Conservation (phyloP, 2,329 filamentous ascomycete genomes). For the Mycocentrospora acerina region DNA sequence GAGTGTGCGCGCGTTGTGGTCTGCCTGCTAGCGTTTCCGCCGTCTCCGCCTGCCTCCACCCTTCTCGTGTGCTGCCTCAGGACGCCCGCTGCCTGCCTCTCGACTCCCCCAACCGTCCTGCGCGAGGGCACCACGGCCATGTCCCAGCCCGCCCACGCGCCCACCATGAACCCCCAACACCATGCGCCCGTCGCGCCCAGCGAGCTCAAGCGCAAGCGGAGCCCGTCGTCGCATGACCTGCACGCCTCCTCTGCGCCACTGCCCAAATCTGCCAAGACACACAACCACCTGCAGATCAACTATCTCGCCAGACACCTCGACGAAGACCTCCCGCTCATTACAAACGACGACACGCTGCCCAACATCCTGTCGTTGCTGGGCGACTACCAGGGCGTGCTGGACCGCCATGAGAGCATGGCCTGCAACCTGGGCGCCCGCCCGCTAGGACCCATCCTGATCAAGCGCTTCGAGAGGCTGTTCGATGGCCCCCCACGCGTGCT, state of each 20-base stretch:
- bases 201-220: slow-evolving; percentile 52
- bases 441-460: slow-evolving; percentile 78
- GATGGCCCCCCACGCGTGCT: slow-evolving; percentile 73
- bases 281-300: slow-evolving; percentile 66
- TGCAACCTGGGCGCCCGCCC: slow-evolving; percentile 82
- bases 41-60: slow-evolving; percentile 23
- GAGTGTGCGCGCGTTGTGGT: slow-evolving; percentile 5
- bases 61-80: slow-evolving; percentile 11
- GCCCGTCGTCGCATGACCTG: slow-evolving; percentile 41
- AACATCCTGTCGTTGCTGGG: slow-evolving; percentile 71
- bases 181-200: slow-evolving; percentile 21
- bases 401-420: slow-evolving; percentile 83
- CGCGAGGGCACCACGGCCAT: slow-evolving; percentile 23
- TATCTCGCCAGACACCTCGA: slow-evolving; percentile 65
- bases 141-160: slow-evolving; percentile 23
- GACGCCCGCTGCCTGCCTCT: slow-evolving; percentile 16
- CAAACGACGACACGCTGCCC: slow-evolving; percentile 68
- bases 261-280: slow-evolving; percentile 57
- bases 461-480: slow-evolving; percentile 83
- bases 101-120: slow-evolving; percentile 16
- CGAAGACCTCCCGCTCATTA: slow-evolving; percentile 63
- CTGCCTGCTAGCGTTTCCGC: slow-evolving; percentile 20
- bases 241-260: slow-evolving; percentile 39
- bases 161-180: slow-evolving; percentile 26
- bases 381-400: slow-evolving; percentile 83